Base-by-base conservation (phyloP, 2,329 filamentous ascomycete genomes). In the Plectosphaerella plurivora region DNA sequence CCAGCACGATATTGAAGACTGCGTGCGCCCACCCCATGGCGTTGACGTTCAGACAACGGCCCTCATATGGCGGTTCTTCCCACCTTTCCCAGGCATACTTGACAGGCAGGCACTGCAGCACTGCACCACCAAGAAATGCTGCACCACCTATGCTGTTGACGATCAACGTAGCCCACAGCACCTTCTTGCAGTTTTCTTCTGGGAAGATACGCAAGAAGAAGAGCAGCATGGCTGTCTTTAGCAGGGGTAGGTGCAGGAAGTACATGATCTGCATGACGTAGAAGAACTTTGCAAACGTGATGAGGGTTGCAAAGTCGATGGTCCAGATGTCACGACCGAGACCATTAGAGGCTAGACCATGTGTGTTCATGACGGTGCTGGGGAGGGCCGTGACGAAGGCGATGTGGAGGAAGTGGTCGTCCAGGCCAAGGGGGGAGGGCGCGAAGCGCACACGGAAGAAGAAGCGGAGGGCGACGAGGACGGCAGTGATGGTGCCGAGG, bases 261-360 rank as follows among this genome's bases (percentile, higher is more conserved):
- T 71, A 71, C 53, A 68, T 52, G 39, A 60, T 60, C 61, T 70
- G 65, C 52, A 62, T 57, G 3, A 64, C 52, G 54, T 71, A 73
- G 45, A 74, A 57, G 18, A 60, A 54, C 61, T 61, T 52, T 56
- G 63, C 41, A 37, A 69, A 63, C 8, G 58, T 58, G 42, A 62
- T 67, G 20, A 70, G 61, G 11, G 54, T 44, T 6, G 57, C 51
- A 11, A 60, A 59, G 2, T 52, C 36, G 11, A 66, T 36, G 3
- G 73, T 77, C 77, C 77, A 82, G 11, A 80, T 68, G 46, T 82
- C 77, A 12, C 62, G 68, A 3, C 78, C 76, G 5, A 80, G 63
- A 1, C 78, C 78, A 45, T 73, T 66, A 16, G 64, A 60, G 0
- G 57, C 58, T 2, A 64, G 57, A 10, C 66, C 63, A 18, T 64